phyloP scores from a whole-genome alignment of 2,329 filamentous ascomycete species.

The Botrytis aclada region DNA sequence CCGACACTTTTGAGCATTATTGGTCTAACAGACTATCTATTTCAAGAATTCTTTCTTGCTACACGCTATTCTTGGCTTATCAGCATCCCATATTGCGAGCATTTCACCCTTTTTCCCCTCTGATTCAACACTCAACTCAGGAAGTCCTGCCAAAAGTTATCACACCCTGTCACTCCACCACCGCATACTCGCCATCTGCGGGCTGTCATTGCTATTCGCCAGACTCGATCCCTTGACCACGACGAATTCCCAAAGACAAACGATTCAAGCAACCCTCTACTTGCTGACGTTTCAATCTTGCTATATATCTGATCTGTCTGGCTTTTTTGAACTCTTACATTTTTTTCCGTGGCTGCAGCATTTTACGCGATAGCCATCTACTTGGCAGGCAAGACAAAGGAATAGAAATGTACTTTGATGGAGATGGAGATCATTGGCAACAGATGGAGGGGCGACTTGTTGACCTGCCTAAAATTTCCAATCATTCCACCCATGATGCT shows the following conservation, averaged over 20 bases:
- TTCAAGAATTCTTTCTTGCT: neutral
- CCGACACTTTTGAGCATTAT: neutral
- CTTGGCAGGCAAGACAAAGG: neutral
- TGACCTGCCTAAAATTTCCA: neutral
- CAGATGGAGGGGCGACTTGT: neutral
- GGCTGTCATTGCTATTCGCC: neutral
- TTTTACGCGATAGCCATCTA: neutral
- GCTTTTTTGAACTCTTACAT: constrained; percentile 2
- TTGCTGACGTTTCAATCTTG: constrained; percentile 4
- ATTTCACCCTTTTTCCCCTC: neutral
- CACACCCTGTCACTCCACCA: neutral
- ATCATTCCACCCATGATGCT: neutral
- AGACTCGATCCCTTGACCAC: neutral
- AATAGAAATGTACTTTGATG: neutral
- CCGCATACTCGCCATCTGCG: neutral
- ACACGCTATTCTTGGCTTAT: constrained; percentile 8
- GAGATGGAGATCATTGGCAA: neutral
- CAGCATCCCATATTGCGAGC: neutral
- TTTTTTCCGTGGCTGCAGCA: constrained; percentile 6
- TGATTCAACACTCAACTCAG: neutral
- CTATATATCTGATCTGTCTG: neutral
- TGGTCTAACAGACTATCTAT: neutral
- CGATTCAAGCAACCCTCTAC: neutral
- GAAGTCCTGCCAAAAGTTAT: neutral
- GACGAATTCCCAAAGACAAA: neutral